These are phyloP conservation scores for Hemisphaericaspora subhashii DNA, from an alignment of 1,139 yeast genomes.

Conservation along the genomic window DNA sequence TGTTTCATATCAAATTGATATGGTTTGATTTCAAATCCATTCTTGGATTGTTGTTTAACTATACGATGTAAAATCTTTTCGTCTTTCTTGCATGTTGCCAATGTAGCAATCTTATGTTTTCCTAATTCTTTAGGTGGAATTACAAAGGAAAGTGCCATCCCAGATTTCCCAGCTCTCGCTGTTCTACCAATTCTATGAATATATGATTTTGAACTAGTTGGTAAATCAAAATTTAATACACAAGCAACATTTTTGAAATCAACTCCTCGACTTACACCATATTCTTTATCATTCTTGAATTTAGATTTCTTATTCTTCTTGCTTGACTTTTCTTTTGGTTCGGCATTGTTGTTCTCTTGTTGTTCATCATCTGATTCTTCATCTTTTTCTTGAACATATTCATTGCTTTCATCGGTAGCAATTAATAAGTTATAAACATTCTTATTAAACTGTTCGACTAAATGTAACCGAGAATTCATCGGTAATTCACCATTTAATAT, in stretches of 20 bases:
- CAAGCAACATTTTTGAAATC: constrained; percentile 96
- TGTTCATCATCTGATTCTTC: constrained; percentile 46
- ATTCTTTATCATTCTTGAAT: constrained; percentile 63
- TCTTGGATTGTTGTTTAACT: constrained; percentile 70
- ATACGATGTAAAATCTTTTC: constrained; percentile 82
- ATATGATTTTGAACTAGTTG: constrained; percentile 85
- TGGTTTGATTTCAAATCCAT: constrained; percentile 74
- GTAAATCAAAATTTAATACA: constrained; percentile 92
- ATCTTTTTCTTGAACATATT: constrained; percentile 48
- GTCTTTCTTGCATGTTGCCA: constrained; percentile 73
- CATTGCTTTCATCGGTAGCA: constrained; percentile 90
- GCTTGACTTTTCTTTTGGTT: constrained; percentile 42
- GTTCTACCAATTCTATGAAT: constrained; percentile 97
- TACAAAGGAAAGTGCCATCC: constrained; percentile 92
- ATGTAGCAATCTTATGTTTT: constrained; percentile 79
- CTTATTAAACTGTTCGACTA: constrained; percentile 92
- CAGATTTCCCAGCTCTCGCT: constrained; percentile 95
- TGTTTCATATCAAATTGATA: constrained; percentile 91
- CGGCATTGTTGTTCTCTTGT: constrained; percentile 29
- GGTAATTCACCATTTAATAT: constrained; percentile 93
- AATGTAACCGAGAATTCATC: constrained; percentile 86
- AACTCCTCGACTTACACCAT: constrained; percentile 95
- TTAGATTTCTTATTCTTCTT: constrained; percentile 29
- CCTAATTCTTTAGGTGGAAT: constrained; percentile 84
- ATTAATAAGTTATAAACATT: constrained; percentile 83